Conservation (phyloP, 2,329 filamentous ascomycete genomes). For the Penicillium sp. region DNA sequence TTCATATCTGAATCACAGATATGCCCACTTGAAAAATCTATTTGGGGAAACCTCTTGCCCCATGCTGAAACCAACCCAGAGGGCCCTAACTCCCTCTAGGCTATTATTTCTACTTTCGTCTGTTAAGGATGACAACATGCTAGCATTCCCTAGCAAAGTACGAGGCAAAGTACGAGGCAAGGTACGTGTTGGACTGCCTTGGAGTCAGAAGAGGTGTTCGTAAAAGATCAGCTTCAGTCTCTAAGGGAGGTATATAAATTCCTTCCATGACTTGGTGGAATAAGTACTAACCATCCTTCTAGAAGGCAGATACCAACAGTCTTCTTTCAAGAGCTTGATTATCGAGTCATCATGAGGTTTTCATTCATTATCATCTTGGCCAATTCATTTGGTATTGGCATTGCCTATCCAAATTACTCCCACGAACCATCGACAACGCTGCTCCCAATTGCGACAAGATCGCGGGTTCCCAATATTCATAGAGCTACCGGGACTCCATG, state of each 20-base stretch:
- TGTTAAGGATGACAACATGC: not conserved
- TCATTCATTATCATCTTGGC: not conserved
- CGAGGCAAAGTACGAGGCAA: not conserved
- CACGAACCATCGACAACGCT: not conserved
- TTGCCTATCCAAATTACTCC: not conserved
- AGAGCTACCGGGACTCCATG: not conserved
- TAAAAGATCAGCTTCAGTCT: not conserved
- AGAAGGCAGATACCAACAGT: not conserved
- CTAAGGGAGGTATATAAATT: not conserved
- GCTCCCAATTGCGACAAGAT: not conserved
- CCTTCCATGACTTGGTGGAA: not conserved
- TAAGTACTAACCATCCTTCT: not conserved
- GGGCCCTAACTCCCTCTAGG: not conserved
- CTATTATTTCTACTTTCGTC: not conserved
- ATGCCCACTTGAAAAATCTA: not conserved
- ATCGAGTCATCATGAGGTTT: not conserved
- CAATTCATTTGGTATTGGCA: not conserved
- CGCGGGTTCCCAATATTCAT: not conserved
- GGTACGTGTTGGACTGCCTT: not conserved
- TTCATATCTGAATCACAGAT: not conserved
- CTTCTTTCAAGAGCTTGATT: not conserved
- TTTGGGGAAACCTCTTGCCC: not conserved
- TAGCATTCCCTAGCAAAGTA: not conserved
- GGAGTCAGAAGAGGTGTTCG: not conserved
- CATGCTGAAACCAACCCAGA: not conserved